Percentiles rank a stretch among this genome's conserved stretches.
Evolutionary conservation across 192 early-diverging fungal species (phyloP).

Genomic region (Backusella tuberculispora): DNA sequence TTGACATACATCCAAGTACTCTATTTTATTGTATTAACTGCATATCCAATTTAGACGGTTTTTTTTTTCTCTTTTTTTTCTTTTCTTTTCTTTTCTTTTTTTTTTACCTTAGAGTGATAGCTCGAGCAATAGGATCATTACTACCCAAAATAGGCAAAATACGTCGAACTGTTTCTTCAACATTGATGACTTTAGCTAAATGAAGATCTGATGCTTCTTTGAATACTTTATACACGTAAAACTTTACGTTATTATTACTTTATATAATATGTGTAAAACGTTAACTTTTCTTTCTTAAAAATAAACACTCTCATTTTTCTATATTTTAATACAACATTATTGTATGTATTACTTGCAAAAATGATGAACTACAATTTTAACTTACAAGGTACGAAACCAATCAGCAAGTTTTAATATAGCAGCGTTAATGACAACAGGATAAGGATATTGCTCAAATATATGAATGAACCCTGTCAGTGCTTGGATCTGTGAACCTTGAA

Average conservation of each 20-base stretch:
- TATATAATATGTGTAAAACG: neutral
- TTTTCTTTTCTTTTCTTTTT: neutral
- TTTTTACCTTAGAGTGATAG: constrained; percentile 51
- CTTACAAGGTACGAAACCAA: constrained; percentile 50
- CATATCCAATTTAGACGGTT: too few relatives aligned
- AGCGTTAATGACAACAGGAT: constrained; percentile 52
- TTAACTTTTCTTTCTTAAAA: neutral
- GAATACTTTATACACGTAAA: constrained; percentile 52
- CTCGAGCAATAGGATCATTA: constrained; percentile 51
- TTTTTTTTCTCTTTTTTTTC: neutral
- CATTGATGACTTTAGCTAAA: constrained; percentile 49
- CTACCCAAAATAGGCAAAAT: constrained; percentile 46
- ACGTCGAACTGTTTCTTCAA: constrained; percentile 48
- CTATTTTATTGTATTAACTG: constrained; percentile 24
- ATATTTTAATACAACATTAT: too few relatives aligned
- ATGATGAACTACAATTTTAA: neutral
- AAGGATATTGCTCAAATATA: constrained; percentile 51
- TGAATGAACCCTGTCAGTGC: constrained; percentile 46
- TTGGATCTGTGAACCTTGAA: constrained; percentile 41
- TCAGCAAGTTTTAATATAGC: constrained; percentile 54
- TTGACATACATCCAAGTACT: constrained; percentile 50
- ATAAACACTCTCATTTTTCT: too few relatives aligned
- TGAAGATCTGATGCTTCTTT: constrained; percentile 40
- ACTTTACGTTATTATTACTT: constrained; percentile 51
- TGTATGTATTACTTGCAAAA: too few relatives aligned